phyloP scores from a whole-genome alignment of 2,329 filamentous ascomycete genomes.

The Geoglossum cookeanum region DNA sequence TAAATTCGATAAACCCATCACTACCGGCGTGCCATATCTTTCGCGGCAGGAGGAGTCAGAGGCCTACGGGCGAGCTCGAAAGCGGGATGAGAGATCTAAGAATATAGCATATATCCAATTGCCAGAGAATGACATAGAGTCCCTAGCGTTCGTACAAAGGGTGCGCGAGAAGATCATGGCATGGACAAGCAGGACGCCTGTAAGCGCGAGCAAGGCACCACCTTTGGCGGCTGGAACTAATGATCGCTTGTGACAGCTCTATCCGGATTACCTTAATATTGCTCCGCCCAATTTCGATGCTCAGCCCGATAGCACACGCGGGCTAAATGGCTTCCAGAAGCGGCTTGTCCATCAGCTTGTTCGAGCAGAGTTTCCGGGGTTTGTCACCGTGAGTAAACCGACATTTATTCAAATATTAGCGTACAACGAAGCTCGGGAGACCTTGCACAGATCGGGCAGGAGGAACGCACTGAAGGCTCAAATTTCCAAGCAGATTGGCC shows the following conservation, averaged over 20 bases:
- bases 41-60: conserved; percentile 36
- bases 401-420: conserved; percentile 23
- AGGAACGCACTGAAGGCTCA: conserved; percentile 11
- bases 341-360: conserved; percentile 46
- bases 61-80: conserved; percentile 8
- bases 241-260: conserved; percentile 4
- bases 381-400: conserved; percentile 20
- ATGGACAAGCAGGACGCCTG: conserved; percentile 3
- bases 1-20: conserved; percentile 35
- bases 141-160: conserved; percentile 29
- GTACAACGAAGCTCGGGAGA: conserved; percentile 18
- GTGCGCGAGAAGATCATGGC: not conserved
- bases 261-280: conserved; percentile 18
- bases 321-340: conserved; percentile 40
- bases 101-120: conserved; percentile 26
- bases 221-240: not conserved
- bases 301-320: conserved; percentile 8
- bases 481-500: conserved; percentile 21
- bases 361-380: conserved; percentile 34
- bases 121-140: conserved; percentile 31
- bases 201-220: not conserved
- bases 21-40: conserved; percentile 39
- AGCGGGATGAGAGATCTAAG: conserved; percentile 26
- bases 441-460: conserved; percentile 14
- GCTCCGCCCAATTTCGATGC: conserved; percentile 10